phyloP scores from a whole-genome alignment of 345 rosid genomes.

The Citrus australasica region DNA sequence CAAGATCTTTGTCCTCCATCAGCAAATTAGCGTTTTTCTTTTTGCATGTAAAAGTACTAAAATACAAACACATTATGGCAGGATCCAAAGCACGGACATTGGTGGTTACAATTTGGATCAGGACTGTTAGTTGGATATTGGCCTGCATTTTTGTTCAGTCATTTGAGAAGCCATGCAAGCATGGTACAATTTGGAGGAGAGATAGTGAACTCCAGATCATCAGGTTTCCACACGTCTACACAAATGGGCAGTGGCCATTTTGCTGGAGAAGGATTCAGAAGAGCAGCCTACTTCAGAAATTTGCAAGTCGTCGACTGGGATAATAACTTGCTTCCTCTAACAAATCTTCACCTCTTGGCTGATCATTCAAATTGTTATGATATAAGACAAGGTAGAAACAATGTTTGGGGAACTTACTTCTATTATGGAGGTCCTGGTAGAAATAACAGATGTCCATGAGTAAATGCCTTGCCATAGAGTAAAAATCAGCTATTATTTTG shows the following conservation, averaged over 20 bases:
- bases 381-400: conserved; percentile 76
- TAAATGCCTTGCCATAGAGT: not conserved
- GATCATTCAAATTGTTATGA: conserved; percentile 93
- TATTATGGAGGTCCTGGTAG: conserved; percentile 98
- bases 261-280: conserved; percentile 79
- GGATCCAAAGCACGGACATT: conserved; percentile 98
- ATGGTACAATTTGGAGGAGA: conserved; percentile 99
- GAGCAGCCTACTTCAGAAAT: conserved; percentile 85
- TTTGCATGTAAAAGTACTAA: not conserved
- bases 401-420: conserved; percentile 93
- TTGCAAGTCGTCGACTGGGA: conserved; percentile 94
- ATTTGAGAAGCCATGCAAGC: conserved; percentile 81
- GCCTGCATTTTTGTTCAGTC: conserved; percentile 90
- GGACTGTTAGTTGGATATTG: conserved; percentile 90
- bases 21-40: not conserved
- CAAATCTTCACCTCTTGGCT: conserved; percentile 66
- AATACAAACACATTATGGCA: conserved; percentile 16
- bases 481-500: conserved; percentile 6
- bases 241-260: conserved; percentile 99
- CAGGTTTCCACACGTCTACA: conserved; percentile 81
- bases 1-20: no score
- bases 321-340: conserved; percentile 72
- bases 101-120: conserved; percentile 95
- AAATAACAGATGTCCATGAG: conserved; percentile 77
- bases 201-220: conserved; percentile 69